Evolutionary conservation across 805 yeast species (phyloP).

Genomic region (Candida anglica): DNA sequence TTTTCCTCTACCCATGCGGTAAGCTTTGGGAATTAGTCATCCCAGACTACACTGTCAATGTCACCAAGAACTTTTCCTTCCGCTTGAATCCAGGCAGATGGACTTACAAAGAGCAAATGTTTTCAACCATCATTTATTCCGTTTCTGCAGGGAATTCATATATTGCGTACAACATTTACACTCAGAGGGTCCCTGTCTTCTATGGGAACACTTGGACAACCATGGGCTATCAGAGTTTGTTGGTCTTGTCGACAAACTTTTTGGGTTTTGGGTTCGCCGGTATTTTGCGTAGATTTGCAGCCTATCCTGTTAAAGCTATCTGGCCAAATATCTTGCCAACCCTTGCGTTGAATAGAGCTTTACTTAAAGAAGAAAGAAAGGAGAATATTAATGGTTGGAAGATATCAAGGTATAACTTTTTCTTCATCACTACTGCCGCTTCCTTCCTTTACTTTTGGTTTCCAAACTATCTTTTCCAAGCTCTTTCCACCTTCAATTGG

Average conservation of each 20-base stretch:
- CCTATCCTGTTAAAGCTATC: slow-evolving; percentile 47
- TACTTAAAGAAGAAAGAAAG: slow-evolving; percentile 20
- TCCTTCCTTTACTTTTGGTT: slow-evolving; percentile 44
- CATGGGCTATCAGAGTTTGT: slow-evolving; percentile 20
- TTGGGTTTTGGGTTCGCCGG: slow-evolving; percentile 31
- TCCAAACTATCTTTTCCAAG: slow-evolving; percentile 39
- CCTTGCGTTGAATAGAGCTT: slow-evolving; percentile 29
- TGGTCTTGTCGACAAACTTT: slow-evolving; percentile 21
- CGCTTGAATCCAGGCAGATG: slow-evolving; percentile 61
- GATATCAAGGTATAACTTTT: slow-evolving; percentile 21
- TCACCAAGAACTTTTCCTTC: slow-evolving; percentile 1
- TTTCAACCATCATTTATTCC: slow-evolving; percentile 45
- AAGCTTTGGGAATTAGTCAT: slow-evolving; percentile 28
- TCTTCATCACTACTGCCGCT: slow-evolving; percentile 11
- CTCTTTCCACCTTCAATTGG: slow-evolving; percentile 49
- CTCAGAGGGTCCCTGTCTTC: slow-evolving; percentile 18
- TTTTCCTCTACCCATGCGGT: slow-evolving; percentile 46
- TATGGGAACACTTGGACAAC: slow-evolving; percentile 23
- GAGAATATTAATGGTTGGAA: slow-evolving; percentile 28
- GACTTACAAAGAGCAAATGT: slow-evolving; percentile 62
- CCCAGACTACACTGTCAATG: slow-evolving; percentile 36
- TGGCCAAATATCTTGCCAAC: slow-evolving; percentile 46
- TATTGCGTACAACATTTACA: slow-evolving; percentile 16
- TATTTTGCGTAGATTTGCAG: slow-evolving; percentile 27
- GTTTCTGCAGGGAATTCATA: slow-evolving; percentile 25